Percentiles rank a stretch among this genome's conserved stretches.
phyloP scores from a whole-genome alignment of 768 basidiomycete species.

The Podaxis sp. region DNA sequence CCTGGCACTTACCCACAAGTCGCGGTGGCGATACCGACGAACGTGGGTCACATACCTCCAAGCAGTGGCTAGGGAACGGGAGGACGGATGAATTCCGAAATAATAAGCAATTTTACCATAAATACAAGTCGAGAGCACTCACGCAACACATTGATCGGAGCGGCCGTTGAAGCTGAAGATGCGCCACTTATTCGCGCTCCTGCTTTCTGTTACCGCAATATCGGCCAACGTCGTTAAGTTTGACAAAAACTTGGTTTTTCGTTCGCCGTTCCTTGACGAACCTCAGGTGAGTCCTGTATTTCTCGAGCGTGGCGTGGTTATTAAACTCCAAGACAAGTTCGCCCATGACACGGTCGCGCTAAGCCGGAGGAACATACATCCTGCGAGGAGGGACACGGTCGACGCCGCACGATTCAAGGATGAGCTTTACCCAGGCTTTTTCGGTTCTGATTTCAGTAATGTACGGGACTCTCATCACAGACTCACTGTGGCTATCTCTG shows the following conservation, averaged over 20 bases:
- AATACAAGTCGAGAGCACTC: not conserved
- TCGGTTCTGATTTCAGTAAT: constrained; percentile 47
- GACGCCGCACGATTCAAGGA: constrained; percentile 40
- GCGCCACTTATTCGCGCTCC: not conserved
- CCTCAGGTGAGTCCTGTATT: constrained; percentile 26
- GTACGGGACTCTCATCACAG: constrained; percentile 20
- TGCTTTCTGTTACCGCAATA: constrained; percentile 12
- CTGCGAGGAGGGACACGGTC: constrained; percentile 29
- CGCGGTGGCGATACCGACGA: not conserved
- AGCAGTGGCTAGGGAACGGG: too few species aligned
- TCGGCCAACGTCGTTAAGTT: constrained; percentile 24
- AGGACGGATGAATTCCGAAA: too few species aligned
- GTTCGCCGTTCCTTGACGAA: constrained; percentile 34
- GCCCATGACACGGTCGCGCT: constrained; percentile 34
- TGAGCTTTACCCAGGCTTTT: constrained; percentile 49
- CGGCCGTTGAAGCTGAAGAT: not conserved
- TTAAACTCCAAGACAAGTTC: constrained; percentile 26
- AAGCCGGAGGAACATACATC: constrained; percentile 33
- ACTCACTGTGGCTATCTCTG: not conserved
- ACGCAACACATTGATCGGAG: not conserved
- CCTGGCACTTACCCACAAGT: not conserved
- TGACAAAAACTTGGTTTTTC: constrained; percentile 40
- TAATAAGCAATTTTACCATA: not conserved
- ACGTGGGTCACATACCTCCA: not conserved
- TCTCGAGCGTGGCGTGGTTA: not conserved